These are phyloP conservation scores for Talaromyces sp. DNA, from an alignment of 2,329 filamentous ascomycete genomes.

Conservation along the genomic window DNA sequence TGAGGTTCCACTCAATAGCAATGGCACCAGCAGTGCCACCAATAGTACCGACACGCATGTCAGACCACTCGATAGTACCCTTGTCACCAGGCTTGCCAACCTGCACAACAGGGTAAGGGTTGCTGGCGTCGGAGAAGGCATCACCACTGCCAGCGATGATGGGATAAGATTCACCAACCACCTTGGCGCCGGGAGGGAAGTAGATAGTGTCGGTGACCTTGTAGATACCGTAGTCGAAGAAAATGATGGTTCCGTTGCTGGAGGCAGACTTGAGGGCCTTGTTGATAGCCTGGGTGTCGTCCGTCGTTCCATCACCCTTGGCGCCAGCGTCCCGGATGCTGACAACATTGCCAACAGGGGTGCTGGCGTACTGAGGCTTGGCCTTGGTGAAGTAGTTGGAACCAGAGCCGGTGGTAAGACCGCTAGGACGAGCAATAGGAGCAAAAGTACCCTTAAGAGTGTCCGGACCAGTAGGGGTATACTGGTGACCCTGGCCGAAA, in stretches of 20 bases:
- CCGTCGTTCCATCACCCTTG: constrained; percentile 59
- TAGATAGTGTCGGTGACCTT: constrained; percentile 42
- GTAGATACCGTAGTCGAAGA: constrained; percentile 54
- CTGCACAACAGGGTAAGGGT: constrained; percentile 60
- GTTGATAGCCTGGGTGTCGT: constrained; percentile 90
- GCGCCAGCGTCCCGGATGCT: constrained; percentile 41
- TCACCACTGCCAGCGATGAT: constrained; percentile 53
- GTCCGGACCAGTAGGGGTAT: constrained; percentile 39
- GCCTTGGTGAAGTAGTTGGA: constrained; percentile 42
- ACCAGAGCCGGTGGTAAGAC: constrained; percentile 36
- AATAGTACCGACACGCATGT: constrained; percentile 65
- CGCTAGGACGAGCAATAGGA: constrained; percentile 38
- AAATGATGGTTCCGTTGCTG: constrained; percentile 46
- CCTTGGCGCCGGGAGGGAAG: constrained; percentile 44
- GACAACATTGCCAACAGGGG: constrained; percentile 34
- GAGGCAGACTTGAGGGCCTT: constrained; percentile 55
- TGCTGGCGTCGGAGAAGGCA: constrained; percentile 52
- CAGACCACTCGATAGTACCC: constrained; percentile 65
- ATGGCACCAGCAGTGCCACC: constrained; percentile 63
- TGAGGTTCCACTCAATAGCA: constrained; percentile 70
- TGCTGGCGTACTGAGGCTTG: constrained; percentile 51
- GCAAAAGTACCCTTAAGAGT: constrained; percentile 41
- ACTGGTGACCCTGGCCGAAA: constrained; percentile 42
- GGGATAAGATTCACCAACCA: constrained; percentile 53
- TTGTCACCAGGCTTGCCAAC: constrained; percentile 60